Conservation (phyloP, 2,329 filamentous ascomycete species). For the Phaeosphaeria sp. region DNA sequence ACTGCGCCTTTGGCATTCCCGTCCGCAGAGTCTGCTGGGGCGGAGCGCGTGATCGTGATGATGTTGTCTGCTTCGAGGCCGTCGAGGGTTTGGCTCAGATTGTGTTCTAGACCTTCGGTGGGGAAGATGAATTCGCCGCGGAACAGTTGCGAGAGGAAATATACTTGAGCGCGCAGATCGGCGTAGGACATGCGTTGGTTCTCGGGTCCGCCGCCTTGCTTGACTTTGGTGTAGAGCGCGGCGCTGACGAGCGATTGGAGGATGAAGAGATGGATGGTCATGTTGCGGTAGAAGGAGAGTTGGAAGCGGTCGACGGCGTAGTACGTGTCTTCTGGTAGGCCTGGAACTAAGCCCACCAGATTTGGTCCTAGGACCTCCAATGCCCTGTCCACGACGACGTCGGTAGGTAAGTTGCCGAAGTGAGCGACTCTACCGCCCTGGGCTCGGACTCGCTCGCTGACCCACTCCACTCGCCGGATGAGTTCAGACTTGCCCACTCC, state of each 20-base stretch:
- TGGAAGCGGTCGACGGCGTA: conserved; percentile 97
- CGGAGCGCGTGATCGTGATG: conserved; percentile 68
- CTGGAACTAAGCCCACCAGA: conserved; percentile 80
- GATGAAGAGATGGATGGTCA: conserved; percentile 98
- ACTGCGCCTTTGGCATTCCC: conserved; percentile 60
- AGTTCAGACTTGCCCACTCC: conserved; percentile 90
- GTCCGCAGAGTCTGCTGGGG: background rate
- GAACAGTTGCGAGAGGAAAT: conserved; percentile 90
- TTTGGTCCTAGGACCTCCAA: conserved; percentile 91
- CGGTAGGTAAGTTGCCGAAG: conserved; percentile 81
- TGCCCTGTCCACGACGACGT: conserved; percentile 84
- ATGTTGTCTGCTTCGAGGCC: conserved; percentile 81
- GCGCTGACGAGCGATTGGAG: conserved; percentile 89
- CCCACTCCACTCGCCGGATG: conserved; percentile 87
- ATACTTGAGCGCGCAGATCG: conserved; percentile 78
- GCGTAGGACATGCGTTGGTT: conserved; percentile 79
- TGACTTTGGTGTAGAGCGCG: conserved; percentile 88
- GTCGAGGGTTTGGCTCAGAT: conserved; percentile 79
- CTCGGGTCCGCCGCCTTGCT: conserved; percentile 83
- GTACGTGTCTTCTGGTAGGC: conserved; percentile 87
- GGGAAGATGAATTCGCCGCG: conserved; percentile 97
- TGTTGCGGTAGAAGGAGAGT: conserved; percentile 97
- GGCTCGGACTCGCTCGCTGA: conserved; percentile 78
- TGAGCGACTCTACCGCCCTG: conserved; percentile 94
- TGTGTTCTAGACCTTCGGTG: conserved; percentile 79